phyloP scores from a whole-genome alignment of 106 monocot species.

The Chionographis japonica region DNA sequence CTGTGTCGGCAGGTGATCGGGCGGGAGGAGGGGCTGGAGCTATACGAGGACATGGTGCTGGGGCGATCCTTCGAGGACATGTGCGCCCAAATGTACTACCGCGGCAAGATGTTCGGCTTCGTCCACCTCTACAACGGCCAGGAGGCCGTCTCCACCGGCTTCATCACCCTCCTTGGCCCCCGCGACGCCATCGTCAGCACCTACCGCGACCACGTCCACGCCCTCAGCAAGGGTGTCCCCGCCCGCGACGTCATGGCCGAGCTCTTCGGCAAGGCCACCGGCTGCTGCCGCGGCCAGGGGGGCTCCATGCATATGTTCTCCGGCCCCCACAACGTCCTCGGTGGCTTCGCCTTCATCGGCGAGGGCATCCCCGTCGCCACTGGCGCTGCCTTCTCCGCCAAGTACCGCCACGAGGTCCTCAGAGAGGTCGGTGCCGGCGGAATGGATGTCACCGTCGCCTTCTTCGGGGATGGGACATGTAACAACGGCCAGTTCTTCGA shows the following conservation, averaged over 20 bases:
- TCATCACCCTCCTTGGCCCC: conserved; percentile 64
- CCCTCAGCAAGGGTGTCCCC: conserved; percentile 89
- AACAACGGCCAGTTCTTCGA: conserved; percentile 99
- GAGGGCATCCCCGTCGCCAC: conserved; percentile 97
- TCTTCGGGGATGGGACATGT: conserved; percentile 95
- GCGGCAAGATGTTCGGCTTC: conserved; percentile 97
- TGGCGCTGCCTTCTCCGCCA: conserved; percentile 82
- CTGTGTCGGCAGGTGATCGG: conserved; percentile 41
- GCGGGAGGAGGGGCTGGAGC: conserved; percentile 63
- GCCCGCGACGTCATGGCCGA: conserved; percentile 89
- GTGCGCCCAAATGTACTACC: conserved; percentile 99
- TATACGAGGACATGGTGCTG: conserved; percentile 95
- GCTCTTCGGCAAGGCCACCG: conserved; percentile 94
- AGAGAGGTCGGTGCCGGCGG: conserved; percentile 30
- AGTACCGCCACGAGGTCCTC: conserved; percentile 80
- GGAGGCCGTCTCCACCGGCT: conserved; percentile 94
- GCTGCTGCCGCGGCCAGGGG: conserved; percentile 98
- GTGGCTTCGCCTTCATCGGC: conserved; percentile 95
- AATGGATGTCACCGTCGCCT: conserved; percentile 66
- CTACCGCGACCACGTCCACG: conserved; percentile 96
- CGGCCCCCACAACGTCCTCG: conserved; percentile 61
- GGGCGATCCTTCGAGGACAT: conserved; percentile 92
- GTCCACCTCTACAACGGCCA: conserved; percentile 99
- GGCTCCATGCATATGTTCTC: conserved; percentile 99
- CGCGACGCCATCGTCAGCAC: conserved; percentile 80